Percentiles rank a stretch among this genome's conserved stretches.
Conservation (phyloP, 176 grass and related monocot species). For the Oryza glumipatula region DNA sequence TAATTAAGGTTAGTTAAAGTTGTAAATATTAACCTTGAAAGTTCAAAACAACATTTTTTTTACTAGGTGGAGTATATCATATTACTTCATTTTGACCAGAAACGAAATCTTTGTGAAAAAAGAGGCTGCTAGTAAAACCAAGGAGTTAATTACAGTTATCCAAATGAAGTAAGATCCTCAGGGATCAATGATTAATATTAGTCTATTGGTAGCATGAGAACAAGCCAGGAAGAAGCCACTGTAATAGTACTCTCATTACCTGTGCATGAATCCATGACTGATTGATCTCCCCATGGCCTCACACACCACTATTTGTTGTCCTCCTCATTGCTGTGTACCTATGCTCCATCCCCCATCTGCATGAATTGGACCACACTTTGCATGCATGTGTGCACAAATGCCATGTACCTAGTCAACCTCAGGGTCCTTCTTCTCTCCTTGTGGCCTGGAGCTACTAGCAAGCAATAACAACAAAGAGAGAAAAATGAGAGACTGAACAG, state of each 20-base stretch:
- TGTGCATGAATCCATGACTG: background rate
- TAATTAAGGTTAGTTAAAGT: too few relatives aligned
- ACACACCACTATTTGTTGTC: slow-evolving; percentile 39
- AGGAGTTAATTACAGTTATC: background rate
- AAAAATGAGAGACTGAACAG: background rate
- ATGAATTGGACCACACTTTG: slow-evolving; percentile 34
- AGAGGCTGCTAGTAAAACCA: background rate
- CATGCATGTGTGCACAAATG: background rate
- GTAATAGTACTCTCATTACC: background rate
- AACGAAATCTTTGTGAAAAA: too few relatives aligned
- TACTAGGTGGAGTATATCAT: too few relatives aligned
- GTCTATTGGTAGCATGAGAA: background rate
- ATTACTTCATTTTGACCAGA: too few relatives aligned
- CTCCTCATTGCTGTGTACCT: background rate
- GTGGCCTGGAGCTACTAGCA: background rate
- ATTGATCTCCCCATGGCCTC: background rate
- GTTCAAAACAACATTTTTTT: too few relatives aligned
- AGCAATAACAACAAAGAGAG: background rate
- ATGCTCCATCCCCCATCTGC: background rate
- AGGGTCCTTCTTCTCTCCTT: background rate
- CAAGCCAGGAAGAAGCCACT: background rate
- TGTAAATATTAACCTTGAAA: too few relatives aligned
- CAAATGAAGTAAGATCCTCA: background rate
- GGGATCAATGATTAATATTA: background rate
- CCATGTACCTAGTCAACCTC: slow-evolving; percentile 9